Percentiles rank a stretch among this genome's conserved stretches.
These are phyloP conservation scores for Pseudogymnoascus sp. DNA, from an alignment of 2,329 filamentous ascomycete species.

Conservation along the genomic window DNA sequence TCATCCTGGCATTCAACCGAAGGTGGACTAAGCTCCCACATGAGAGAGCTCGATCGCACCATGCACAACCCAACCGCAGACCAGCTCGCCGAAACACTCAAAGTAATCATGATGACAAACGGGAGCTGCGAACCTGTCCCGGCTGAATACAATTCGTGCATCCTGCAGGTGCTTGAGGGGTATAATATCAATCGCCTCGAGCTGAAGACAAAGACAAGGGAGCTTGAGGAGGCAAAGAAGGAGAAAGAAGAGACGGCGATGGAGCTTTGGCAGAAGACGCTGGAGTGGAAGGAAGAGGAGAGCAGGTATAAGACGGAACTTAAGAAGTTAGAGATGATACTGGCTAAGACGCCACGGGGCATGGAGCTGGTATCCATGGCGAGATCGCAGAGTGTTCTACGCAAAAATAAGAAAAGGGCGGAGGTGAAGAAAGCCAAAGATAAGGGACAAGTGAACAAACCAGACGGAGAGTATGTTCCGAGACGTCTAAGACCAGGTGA, in stretches of 20 bases:
- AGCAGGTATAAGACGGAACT: constrained; percentile 25
- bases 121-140: constrained; percentile 21
- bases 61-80: constrained; percentile 26
- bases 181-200: constrained; percentile 22
- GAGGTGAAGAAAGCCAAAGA: neutral
- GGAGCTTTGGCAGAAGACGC: constrained; percentile 15
- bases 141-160: constrained; percentile 25
- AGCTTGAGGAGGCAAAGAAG: constrained; percentile 22
- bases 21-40: constrained; percentile 16
- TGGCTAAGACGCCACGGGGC: constrained; percentile 24
- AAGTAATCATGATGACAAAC: constrained; percentile 28
- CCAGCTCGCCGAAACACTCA: constrained; percentile 27
- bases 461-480: neutral
- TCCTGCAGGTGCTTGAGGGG: constrained; percentile 27
- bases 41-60: constrained; percentile 20
- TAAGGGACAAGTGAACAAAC: neutral
- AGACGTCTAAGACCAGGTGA: constrained; percentile 4
- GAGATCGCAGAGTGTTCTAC: constrained; percentile 24
- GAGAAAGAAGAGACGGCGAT: constrained; percentile 19
- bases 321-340: constrained; percentile 26
- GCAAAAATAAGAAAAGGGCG: constrained; percentile 15
- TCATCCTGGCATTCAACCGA: neutral
- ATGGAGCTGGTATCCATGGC: constrained; percentile 26
- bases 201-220: constrained; percentile 17
- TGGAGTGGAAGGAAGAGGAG: constrained; percentile 24